Base-by-base conservation (phyloP, 2,329 filamentous ascomycete genomes). In the Daldinia eschscholtzii region DNA sequence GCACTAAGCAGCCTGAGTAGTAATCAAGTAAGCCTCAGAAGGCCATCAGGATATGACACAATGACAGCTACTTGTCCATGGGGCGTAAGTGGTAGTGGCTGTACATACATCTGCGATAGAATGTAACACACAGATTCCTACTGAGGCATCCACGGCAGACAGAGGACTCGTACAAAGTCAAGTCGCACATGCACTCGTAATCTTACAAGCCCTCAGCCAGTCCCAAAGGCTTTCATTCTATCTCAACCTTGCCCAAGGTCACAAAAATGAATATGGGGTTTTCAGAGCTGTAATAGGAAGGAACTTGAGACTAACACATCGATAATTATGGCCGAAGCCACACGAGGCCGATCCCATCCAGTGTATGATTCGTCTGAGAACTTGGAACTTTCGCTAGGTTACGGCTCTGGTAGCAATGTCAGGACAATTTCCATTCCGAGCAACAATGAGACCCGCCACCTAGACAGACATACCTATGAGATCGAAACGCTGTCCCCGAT, bases 401-500 rank as follows among this genome's bases (percentile, higher is more conserved):
- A 50, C 12, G 26, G 26, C 15, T n/a, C 42, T 26, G 12, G 18
- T 26, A 23, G 13, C 10, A 18, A 46, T 12, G 20, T 18, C 5
- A 6, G 20, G 42, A 10, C 26, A 3, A 30, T 10, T n/a, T 50
- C 46, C 23, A 26, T 26, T 50, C 46, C 46, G 0, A 50, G 23
- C 13, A 26, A 50, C 15, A 50, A 15, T 50, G 26, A 50, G 13
- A 50, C 46, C 6, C 46, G 46, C 26, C 26, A 50, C 15, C 12
- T 10, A 30, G 15, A 50, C 13, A 18, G 23, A 28, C 23, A 50
- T 50, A 44, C 37, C 1, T 46, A 46, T 9, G 1, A 5, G 46
- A 61, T 10, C 6, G 20, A 57, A 12, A 35, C 9, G n/a, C 30
- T 57, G 23, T 37, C 61, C 33, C 20, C 57, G 10, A 56, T 59